phyloP scores from a whole-genome alignment of 2,329 filamentous ascomycete species.

The Atkinsonella texensis region DNA sequence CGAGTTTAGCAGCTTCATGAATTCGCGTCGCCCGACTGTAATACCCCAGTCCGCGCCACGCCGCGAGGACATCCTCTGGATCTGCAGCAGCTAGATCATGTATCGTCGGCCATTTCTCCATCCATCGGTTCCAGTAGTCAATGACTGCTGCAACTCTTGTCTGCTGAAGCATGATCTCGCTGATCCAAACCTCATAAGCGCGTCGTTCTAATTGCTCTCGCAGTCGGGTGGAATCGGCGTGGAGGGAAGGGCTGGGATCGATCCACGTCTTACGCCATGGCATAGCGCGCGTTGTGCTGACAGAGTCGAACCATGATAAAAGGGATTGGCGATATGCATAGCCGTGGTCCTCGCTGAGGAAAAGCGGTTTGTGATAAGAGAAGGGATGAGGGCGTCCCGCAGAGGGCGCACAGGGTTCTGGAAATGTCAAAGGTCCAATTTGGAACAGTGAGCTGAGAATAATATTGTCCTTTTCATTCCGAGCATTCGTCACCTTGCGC shows the following conservation, averaged over 20 bases:
- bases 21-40: conserved; percentile 52
- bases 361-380: conserved; percentile 36
- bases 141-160: conserved; percentile 50
- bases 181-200: conserved; percentile 56
- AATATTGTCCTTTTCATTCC: background rate
- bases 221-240: conserved; percentile 20
- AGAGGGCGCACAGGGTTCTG: conserved; percentile 8
- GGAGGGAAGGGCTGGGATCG: conserved; percentile 22
- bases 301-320: conserved; percentile 39
- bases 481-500: conserved; percentile 4
- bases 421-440: background rate
- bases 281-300: conserved; percentile 37
- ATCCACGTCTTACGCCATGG: conserved; percentile 49
- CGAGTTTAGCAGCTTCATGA: conserved; percentile 41
- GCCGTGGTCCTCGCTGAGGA: conserved; percentile 28
- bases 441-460: conserved; percentile 7
- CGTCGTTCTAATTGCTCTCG: conserved; percentile 35
- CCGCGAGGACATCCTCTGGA: conserved; percentile 42
- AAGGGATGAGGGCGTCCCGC: conserved; percentile 9
- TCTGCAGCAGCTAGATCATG: conserved; percentile 40
- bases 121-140: conserved; percentile 52
- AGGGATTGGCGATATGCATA: conserved; percentile 23
- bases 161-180: conserved; percentile 56
- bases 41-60: conserved; percentile 51
- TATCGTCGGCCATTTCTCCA: conserved; percentile 47